These are phyloP conservation scores for Arachis hypogaea DNA, from an alignment of 306 rosid genomes.

Conservation along the genomic window DNA sequence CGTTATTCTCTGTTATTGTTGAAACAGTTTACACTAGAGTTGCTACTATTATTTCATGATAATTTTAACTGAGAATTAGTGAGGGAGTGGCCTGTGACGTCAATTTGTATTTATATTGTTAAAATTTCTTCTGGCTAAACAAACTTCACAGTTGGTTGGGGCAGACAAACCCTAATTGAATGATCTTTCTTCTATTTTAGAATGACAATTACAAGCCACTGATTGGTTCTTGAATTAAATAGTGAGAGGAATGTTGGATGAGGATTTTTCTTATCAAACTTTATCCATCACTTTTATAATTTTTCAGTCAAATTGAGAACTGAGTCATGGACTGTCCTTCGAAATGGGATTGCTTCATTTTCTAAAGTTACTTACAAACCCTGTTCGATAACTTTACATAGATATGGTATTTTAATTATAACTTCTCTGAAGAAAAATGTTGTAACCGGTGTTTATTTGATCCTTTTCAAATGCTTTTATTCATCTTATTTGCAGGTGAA, in stretches of 20 bases:
- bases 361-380: background rate
- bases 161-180: slow-evolving; percentile 14
- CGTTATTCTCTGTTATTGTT: slow-evolving; percentile 21
- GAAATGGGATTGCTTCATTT: slow-evolving; percentile 2
- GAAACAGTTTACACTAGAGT: background rate
- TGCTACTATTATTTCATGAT: slow-evolving; percentile 2
- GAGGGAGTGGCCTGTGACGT: background rate
- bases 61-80: slow-evolving; percentile 11
- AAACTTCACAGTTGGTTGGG: background rate
- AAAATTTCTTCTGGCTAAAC: slow-evolving; percentile 21
- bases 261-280: no score
- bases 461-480: slow-evolving; percentile 31
- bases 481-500: slow-evolving; percentile 67
- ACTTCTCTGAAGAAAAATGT: background rate
- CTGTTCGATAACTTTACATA: background rate
- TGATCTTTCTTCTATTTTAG: background rate
- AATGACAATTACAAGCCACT: no score
- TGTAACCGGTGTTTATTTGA: slow-evolving; percentile 18
- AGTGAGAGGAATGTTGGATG: no score
- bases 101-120: background rate
- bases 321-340: background rate
- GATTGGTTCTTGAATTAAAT: no score
- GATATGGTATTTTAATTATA: slow-evolving; percentile 3
- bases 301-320: no score
- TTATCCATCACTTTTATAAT: no score